Conservation (phyloP, 306 rosid genomes). For the Prunus campanulata region DNA sequence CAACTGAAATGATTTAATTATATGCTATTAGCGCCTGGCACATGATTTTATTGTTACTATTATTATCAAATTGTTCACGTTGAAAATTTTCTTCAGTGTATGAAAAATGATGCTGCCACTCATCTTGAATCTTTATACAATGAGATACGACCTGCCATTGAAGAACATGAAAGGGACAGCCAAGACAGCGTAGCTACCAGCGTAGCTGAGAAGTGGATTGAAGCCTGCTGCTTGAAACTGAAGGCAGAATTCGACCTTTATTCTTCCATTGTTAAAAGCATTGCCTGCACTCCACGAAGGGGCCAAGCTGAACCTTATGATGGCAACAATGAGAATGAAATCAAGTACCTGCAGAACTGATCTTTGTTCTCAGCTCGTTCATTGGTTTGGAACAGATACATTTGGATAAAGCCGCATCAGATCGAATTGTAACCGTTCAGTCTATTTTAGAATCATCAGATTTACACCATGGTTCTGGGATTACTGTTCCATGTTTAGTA, state of each 20-base stretch:
- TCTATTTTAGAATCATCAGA: background rate
- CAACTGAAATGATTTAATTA: too few relatives aligned
- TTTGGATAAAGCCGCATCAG: background rate
- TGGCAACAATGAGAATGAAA: slow-evolving; percentile 38
- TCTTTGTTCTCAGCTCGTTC: background rate
- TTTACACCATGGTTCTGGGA: background rate
- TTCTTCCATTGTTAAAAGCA: slow-evolving; percentile 58
- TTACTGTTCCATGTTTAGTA: background rate
- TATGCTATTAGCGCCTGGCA: too few relatives aligned
- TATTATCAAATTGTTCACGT: background rate
- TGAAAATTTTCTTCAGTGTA: slow-evolving; percentile 41
- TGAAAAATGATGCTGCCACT: slow-evolving; percentile 52
- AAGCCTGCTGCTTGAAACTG: slow-evolving; percentile 72
- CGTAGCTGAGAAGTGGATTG: slow-evolving; percentile 97
- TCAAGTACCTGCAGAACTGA: slow-evolving; percentile 48
- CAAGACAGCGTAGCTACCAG: slow-evolving; percentile 88
- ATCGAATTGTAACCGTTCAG: background rate
- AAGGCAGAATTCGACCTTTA: slow-evolving; percentile 84
- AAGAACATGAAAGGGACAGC: slow-evolving; percentile 90
- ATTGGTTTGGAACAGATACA: background rate
- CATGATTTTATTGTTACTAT: background rate
- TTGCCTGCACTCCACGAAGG: slow-evolving; percentile 49
- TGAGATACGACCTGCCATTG: slow-evolving; percentile 95
- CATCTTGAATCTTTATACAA: slow-evolving; percentile 71
- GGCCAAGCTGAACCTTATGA: slow-evolving; percentile 43